Percentiles rank a stretch among this genome's conserved stretches.
Conservation (phyloP, 116 monocot genomes). For the Papilionanthe hybrid region DNA sequence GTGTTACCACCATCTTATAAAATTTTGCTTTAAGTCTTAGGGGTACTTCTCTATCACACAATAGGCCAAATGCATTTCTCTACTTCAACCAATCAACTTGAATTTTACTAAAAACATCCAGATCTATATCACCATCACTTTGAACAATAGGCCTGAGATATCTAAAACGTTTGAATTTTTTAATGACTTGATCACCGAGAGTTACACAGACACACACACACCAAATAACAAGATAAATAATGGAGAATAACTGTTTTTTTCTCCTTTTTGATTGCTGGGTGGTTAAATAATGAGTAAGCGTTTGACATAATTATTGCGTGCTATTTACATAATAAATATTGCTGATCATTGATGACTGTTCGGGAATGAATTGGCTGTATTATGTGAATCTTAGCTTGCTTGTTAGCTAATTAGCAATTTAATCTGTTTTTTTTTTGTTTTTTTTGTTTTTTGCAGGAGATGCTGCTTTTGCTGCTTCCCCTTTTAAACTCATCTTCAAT, state of each 20-base stretch:
- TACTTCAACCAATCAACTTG: too few species aligned
- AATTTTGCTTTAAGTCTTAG: too few species aligned
- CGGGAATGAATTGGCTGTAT: not conserved
- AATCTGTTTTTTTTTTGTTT: not conserved
- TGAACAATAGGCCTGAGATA: too few species aligned
- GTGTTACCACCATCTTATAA: too few species aligned
- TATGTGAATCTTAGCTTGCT: not conserved
- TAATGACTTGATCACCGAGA: too few species aligned
- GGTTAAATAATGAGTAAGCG: not conserved
- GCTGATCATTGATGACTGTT: not conserved
- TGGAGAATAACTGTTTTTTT: not conserved
- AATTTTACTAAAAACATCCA: too few species aligned
- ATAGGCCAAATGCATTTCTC: too few species aligned
- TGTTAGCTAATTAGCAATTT: not conserved
- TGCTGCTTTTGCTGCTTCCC: constrained; percentile 95
- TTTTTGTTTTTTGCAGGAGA: constrained; percentile 55
- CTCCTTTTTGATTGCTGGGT: not conserved
- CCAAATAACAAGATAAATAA: too few species aligned
- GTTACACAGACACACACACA: too few species aligned
- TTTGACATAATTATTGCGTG: not conserved
- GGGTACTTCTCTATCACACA: too few species aligned
- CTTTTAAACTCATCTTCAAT: constrained; percentile 81
- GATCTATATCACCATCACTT: too few species aligned
- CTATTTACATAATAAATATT: not conserved
- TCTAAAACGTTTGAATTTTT: too few species aligned